Base-by-base conservation (phyloP, 2,329 filamentous ascomycete genomes). In the Macrophomina phaseolina region DNA sequence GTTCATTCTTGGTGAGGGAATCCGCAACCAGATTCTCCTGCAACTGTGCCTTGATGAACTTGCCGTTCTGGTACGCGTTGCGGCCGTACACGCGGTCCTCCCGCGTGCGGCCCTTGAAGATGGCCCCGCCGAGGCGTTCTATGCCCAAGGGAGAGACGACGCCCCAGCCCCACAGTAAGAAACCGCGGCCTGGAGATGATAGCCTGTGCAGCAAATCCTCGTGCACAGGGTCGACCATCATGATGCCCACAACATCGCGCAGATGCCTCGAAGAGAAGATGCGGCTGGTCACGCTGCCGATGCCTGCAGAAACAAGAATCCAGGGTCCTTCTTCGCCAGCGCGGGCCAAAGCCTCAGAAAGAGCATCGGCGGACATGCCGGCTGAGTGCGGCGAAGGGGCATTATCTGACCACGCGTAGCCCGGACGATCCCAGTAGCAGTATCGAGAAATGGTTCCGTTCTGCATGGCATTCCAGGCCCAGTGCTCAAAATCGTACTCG, bases 381-480 rank as follows among this genome's bases (percentile, higher is more conserved):
- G 93, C 94, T 5, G 92, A 97, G 72, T 97, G 90, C 0, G 95
- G 95, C 5, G 94, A 97, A 1, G 95, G 95, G 0, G 94, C 93
- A 65, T 95, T 94, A 79, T 99, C 95, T 55, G 88, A 88, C 89
- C 93, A 97, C 6, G 87, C 94, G 66, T 94, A 86, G 1, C 95
- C 95, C 0, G 95, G 95, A 28, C 95, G 90, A 76, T 99, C 95
- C 76, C 92, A 94, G 79, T 97, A 97, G 84, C 95, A 99, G 81
- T 97, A 98, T 68, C 94, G 89, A 66, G 84, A 83, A 72, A 99
- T 95, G 53, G 90, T 91, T 46, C 92, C 92, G 73, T 95, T 95
- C 70, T 88, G 84, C 70, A 93, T 83, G 1, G 91, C 89, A 65
- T 89, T 84, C 67, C 93, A 88, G 11, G 93, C 91, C 81, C 97